Conservation (phyloP, 306 rosid species). For the Fragaria nilgerrensis region DNA sequence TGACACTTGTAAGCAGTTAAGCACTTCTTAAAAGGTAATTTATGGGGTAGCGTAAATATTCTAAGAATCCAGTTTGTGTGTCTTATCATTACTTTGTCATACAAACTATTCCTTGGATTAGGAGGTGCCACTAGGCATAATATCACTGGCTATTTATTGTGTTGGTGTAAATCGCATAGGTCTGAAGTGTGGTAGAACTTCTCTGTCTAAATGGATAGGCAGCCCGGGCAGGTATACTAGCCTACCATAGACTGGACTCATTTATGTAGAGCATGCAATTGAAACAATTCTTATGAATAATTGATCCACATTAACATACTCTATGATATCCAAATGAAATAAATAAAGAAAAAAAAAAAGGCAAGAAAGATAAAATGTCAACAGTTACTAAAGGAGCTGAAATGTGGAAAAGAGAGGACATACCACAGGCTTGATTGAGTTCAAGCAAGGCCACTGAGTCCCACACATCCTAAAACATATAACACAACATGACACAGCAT, state of each 20-base stretch:
- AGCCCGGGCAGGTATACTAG: neutral
- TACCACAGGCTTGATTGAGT: slow-evolving; percentile 88
- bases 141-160: neutral
- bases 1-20: neutral
- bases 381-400: neutral
- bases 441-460: slow-evolving; percentile 80
- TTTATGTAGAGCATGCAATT: neutral
- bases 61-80: neutral
- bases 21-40: neutral
- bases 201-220: neutral
- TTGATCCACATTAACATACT: neutral
- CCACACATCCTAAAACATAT: slow-evolving; percentile 67
- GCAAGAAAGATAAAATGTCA: neutral
- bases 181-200: neutral
- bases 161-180: neutral
- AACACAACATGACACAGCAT: neutral
- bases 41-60: neutral
- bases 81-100: neutral
- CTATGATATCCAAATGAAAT: neutral
- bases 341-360: neutral
- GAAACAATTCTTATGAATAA: neutral
- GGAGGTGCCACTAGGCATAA: neutral
- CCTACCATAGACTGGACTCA: neutral
- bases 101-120: neutral
- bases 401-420: neutral